Conservation (phyloP, 768 basidiomycete genomes). For the Lyophyllum semitale region DNA sequence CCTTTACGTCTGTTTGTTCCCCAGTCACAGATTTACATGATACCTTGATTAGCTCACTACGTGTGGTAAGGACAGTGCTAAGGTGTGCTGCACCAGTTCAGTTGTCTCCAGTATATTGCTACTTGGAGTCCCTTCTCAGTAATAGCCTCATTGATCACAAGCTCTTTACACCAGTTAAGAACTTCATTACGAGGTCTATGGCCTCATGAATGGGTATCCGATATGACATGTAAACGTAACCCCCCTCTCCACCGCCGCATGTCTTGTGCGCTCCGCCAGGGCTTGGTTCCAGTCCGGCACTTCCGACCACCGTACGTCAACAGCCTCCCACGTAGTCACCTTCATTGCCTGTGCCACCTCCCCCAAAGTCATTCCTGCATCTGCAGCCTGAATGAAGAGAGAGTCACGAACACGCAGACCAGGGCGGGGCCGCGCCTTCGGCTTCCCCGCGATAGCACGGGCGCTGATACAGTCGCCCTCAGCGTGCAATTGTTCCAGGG, state of each 20-base stretch:
- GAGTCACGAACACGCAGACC: background rate
- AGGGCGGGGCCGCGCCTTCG: background rate
- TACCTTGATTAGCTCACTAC: no score
- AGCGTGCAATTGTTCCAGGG: background rate
- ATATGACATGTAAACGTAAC: background rate
- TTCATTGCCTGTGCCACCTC: background rate
- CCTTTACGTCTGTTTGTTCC: background rate
- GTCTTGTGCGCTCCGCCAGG: background rate
- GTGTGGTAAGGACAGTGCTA: no score
- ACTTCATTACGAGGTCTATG: background rate
- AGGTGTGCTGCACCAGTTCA: no score
- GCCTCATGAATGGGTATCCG: background rate
- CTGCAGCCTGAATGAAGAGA: background rate
- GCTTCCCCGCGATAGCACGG: conserved; percentile 1
- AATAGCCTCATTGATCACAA: no score
- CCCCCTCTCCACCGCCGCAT: background rate
- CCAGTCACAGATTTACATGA: background rate
- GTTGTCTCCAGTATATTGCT: no score
- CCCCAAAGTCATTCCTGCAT: background rate
- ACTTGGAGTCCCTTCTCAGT: no score
- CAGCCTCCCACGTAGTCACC: background rate
- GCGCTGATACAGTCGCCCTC: background rate
- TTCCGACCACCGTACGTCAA: background rate
- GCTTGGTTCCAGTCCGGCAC: background rate
- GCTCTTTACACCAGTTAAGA: background rate